A percentile compares a stretch with the other conserved stretches of the same genome.
phyloP scores from a whole-genome alignment of 345 rosid genomes.

The Schrenkiella parvula region DNA sequence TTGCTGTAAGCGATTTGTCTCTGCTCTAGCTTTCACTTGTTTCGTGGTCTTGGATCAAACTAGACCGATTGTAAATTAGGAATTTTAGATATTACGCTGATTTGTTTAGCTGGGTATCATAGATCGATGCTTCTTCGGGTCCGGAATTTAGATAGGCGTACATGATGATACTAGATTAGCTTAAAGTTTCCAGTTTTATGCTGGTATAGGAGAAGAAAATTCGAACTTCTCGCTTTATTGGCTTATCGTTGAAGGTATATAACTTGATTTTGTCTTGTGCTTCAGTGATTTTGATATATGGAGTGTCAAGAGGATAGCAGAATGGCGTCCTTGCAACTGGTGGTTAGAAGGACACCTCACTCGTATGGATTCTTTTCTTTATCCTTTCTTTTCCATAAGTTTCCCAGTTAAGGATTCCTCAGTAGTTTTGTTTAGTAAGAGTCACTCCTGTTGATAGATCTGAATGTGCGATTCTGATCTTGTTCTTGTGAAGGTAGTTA shows the following conservation, averaged over 20 bases:
- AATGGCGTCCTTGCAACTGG: slow-evolving; percentile 98
- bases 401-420: not conserved
- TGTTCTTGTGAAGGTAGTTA: not conserved
- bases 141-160: not conserved
- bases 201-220: not conserved
- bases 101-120: not conserved
- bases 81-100: not conserved
- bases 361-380: slow-evolving; percentile 37
- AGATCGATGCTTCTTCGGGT: not conserved
- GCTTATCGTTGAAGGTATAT: not conserved
- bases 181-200: not conserved
- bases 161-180: not conserved
- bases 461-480: not conserved
- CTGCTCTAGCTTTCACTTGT: not conserved
- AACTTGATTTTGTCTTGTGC: not conserved
- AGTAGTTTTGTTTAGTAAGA: not conserved
- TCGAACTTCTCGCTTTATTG: not conserved
- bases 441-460: not conserved
- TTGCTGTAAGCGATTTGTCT: slow-evolving; percentile 30
- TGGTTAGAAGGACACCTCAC: slow-evolving; percentile 68
- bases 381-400: not conserved
- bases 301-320: slow-evolving; percentile 66
- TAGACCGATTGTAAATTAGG: not conserved
- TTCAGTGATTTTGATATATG: slow-evolving; percentile 62
- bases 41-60: not conserved